Evolutionary conservation across 2,329 filamentous ascomycete genomes (phyloP).

Genomic region (Phoma herbarum): DNA sequence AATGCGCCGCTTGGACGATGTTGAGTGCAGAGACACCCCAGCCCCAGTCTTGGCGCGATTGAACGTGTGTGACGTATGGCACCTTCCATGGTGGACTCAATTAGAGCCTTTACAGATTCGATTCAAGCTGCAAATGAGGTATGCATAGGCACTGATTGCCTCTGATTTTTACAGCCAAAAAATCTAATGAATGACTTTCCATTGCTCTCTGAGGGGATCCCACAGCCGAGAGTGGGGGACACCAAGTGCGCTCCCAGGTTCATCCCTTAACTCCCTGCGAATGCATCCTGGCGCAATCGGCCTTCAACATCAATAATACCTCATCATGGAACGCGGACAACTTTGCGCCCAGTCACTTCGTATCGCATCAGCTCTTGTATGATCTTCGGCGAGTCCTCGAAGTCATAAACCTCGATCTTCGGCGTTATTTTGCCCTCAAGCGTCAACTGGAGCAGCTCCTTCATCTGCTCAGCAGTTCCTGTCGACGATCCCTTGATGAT

Average conservation of each 20-base stretch:
- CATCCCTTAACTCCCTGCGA: too few species aligned
- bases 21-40: too few species aligned
- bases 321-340: constrained; percentile 42
- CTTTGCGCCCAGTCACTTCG: constrained; percentile 49
- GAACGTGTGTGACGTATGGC: neutral
- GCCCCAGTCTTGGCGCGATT: neutral
- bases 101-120: neutral
- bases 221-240: too few species aligned
- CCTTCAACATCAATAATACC: too few species aligned
- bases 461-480: constrained; percentile 57
- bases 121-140: too few species aligned
- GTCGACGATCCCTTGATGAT: constrained; percentile 59
- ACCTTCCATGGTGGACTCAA: neutral
- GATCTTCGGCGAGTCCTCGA: constrained; percentile 48
- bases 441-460: constrained; percentile 56
- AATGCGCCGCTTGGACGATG: too few species aligned
- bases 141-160: too few species aligned
- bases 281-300: too few species aligned
- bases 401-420: constrained; percentile 49
- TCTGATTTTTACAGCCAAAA: too few species aligned
- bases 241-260: too few species aligned
- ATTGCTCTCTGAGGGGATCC: too few species aligned
- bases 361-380: constrained; percentile 46
- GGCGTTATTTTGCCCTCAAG: constrained; percentile 54
- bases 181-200: too few species aligned